Evolutionary conservation across 345 rosid species (phyloP).

Genomic region (Chamaenerion angustifolium): DNA sequence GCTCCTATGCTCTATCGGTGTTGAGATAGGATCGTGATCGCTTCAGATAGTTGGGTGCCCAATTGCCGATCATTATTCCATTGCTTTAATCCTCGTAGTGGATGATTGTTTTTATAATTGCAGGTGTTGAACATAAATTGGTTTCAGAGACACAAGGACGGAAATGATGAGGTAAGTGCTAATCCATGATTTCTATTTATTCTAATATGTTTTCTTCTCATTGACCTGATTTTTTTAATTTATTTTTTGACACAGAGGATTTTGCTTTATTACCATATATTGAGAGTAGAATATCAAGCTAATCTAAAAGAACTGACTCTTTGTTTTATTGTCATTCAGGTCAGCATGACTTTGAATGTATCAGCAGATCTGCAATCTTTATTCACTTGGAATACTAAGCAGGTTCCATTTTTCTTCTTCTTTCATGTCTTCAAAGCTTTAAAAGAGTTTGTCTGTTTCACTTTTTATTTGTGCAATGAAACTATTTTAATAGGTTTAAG

Average conservation of each 20-base stretch:
- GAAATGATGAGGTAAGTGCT: slow-evolving; percentile 76
- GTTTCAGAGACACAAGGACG: slow-evolving; percentile 70
- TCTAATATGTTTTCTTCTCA: not conserved
- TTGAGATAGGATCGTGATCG: too few relatives aligned
- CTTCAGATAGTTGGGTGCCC: too few relatives aligned
- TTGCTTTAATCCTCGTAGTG: too few relatives aligned
- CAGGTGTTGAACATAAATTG: slow-evolving; percentile 79
- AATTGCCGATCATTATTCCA: too few relatives aligned
- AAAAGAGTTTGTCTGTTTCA: too few relatives aligned
- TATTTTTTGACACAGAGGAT: too few relatives aligned
- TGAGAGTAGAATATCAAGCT: not conserved
- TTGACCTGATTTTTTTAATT: not conserved
- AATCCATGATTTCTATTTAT: not conserved
- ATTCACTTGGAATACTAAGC: slow-evolving; percentile 97
- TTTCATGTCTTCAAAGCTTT: not conserved
- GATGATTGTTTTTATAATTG: slow-evolving; percentile 2
- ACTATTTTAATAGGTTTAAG: not conserved
- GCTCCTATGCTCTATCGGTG: too few relatives aligned
- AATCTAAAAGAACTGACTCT: not conserved
- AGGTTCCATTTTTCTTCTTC: slow-evolving; percentile 29
- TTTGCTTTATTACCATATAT: too few relatives aligned
- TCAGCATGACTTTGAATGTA: slow-evolving; percentile 76
- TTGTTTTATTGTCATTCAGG: slow-evolving; percentile 29
- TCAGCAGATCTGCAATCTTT: slow-evolving; percentile 82
- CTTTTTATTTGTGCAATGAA: not conserved